phyloP scores from a whole-genome alignment of 352 stramenopile genomes.

The Globisporangium barbulae region DNA sequence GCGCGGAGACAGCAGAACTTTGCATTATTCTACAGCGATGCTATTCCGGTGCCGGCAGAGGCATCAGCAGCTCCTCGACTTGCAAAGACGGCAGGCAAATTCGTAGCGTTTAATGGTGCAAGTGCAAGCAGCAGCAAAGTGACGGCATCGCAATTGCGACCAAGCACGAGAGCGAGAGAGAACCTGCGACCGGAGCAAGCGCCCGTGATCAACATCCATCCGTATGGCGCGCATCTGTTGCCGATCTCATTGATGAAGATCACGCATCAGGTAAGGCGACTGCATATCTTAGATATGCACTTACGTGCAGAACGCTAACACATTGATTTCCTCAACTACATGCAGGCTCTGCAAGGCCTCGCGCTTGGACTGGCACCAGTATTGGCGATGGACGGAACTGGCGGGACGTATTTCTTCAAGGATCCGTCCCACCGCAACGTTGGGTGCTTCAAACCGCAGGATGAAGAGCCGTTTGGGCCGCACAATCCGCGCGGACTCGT shows the following conservation, averaged over 20 bases:
- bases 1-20: conserved; percentile 58
- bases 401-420: conserved; percentile 98
- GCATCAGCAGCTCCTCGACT: conserved; percentile 6
- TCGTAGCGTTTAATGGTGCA: conserved; percentile 10
- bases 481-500: conserved; percentile 97
- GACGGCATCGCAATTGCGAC: conserved; percentile 8
- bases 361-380: conserved; percentile 89
- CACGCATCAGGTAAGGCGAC: conserved; percentile 52
- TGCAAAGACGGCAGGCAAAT: conserved; percentile 8
- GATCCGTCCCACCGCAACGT: conserved; percentile 92
- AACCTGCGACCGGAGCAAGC: conserved; percentile 52
- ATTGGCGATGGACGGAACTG: conserved; percentile 93
- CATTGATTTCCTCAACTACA: background rate
- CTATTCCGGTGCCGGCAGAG: conserved; percentile 11
- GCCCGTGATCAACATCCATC: conserved; percentile 73
- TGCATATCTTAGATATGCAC: background rate
- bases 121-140: background rate
- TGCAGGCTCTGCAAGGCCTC: conserved; percentile 86
- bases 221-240: conserved; percentile 72
- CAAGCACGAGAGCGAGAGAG: conserved; percentile 12
- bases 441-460: conserved; percentile 97
- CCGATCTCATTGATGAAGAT: conserved; percentile 81
- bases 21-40: conserved; percentile 34
- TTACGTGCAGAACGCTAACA: background rate
- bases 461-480: conserved; percentile 97